Evolutionary conservation across 768 basidiomycete genomes (phyloP).

Genomic region (Mycena vitilis): DNA sequence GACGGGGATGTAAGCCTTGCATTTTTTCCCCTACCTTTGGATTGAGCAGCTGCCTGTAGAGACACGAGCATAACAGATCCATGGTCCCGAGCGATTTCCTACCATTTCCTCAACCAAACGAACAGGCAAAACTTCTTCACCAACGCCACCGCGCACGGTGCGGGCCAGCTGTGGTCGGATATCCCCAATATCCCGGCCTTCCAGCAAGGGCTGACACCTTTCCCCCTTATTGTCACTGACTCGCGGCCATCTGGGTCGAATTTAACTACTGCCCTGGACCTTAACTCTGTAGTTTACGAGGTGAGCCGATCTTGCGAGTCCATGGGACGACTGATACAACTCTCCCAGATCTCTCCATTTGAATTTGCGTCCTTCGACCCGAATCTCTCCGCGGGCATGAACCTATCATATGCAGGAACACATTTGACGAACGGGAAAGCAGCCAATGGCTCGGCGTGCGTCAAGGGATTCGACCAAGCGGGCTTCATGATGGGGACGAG

Average conservation of each 20-base stretch:
- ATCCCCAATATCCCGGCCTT: slow-evolving; percentile 65
- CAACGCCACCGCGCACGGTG: slow-evolving; percentile 70
- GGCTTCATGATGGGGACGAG: slow-evolving; percentile 83
- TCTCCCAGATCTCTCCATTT: slow-evolving; percentile 63
- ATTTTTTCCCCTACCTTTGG: background rate
- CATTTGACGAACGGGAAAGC: slow-evolving; percentile 68
- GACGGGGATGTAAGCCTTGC: slow-evolving; percentile 59
- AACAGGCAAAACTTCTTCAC: slow-evolving; percentile 68
- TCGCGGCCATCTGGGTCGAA: slow-evolving; percentile 62
- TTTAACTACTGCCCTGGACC: slow-evolving; percentile 50
- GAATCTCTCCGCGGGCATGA: slow-evolving; percentile 74
- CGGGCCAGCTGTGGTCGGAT: slow-evolving; percentile 77
- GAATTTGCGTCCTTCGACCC: slow-evolving; percentile 85
- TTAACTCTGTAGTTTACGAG: slow-evolving; percentile 67
- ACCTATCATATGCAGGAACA: slow-evolving; percentile 74
- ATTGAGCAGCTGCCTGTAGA: slow-evolving; percentile 44
- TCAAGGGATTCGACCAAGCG: slow-evolving; percentile 79
- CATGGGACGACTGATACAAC: background rate
- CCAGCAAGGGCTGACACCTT: slow-evolving; percentile 62
- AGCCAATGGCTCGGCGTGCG: slow-evolving; percentile 68
- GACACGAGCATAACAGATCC: slow-evolving; percentile 75
- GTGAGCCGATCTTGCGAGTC: slow-evolving; percentile 44
- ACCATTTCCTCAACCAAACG: slow-evolving; percentile 81
- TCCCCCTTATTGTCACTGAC: slow-evolving; percentile 74
- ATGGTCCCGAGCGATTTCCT: slow-evolving; percentile 73